phyloP scores from a whole-genome alignment of 345 rosid species.

The Lepidium africanum region DNA sequence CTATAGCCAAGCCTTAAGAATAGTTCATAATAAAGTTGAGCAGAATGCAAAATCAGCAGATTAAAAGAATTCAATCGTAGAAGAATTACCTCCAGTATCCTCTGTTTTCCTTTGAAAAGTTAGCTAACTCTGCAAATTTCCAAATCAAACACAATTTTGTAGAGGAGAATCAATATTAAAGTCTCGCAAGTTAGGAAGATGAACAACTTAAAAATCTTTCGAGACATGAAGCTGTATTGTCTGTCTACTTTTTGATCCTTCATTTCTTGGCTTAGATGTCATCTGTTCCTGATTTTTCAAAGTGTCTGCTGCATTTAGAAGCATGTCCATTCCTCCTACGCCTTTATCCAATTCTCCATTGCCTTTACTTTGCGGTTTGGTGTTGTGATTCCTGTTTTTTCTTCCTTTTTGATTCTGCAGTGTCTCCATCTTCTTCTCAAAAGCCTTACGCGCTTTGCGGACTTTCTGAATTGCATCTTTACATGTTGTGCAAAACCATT shows the following conservation, averaged over 20 bases:
- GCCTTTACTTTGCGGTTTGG: conserved; percentile 14
- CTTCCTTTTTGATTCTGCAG: conserved; percentile 26
- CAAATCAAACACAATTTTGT: not conserved
- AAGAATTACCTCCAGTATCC: not conserved
- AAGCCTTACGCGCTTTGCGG: conserved; percentile 39
- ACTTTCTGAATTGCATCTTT: conserved; percentile 44
- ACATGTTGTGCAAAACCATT: conserved; percentile 83
- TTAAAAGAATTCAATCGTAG: not conserved
- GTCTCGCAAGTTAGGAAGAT: not conserved
- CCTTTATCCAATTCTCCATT: conserved; percentile 31
- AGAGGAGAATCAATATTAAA: not conserved
- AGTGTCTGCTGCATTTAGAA: conserved; percentile 68
- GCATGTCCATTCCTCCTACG: conserved; percentile 73
- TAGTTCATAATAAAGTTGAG: not conserved
- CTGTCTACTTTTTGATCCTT: conserved; percentile 10
- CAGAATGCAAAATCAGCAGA: not conserved
- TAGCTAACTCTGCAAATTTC: conserved; percentile 5
- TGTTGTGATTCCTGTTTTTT: not conserved
- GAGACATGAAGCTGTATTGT: not conserved
- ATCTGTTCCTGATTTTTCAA: conserved; percentile 43
- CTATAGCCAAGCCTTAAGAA: not conserved
- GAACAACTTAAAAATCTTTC: not conserved
- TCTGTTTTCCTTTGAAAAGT: not conserved
- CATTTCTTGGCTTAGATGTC: conserved; percentile 17
- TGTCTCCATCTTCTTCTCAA: conserved; percentile 30